phyloP scores from a whole-genome alignment of 75 land plant species.

The Larix kaempferi region DNA sequence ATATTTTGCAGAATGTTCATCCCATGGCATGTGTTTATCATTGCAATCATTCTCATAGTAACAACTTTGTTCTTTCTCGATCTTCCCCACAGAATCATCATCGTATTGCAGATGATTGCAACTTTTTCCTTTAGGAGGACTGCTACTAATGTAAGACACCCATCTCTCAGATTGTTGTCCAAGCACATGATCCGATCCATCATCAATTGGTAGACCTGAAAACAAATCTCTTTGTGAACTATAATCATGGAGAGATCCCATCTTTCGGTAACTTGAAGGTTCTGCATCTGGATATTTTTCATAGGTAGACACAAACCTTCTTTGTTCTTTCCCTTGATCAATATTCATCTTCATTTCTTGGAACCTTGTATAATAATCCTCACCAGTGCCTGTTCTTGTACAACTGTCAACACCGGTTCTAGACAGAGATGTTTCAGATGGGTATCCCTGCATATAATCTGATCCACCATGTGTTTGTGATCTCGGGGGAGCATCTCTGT shows the following conservation, averaged over 20 bases:
- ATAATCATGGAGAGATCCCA: neutral
- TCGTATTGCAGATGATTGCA: neutral
- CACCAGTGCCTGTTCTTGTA: neutral
- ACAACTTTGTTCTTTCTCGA: neutral
- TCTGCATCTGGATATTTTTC: conserved; percentile 6
- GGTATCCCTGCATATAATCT: neutral
- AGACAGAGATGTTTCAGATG: neutral
- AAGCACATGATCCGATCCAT: neutral
- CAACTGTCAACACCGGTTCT: neutral
- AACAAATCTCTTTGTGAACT: neutral
- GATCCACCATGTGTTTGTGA: neutral
- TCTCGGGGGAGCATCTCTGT: neutral
- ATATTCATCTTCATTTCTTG: neutral
- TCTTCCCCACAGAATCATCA: neutral
- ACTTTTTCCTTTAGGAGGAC: neutral
- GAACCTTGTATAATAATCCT: neutral
- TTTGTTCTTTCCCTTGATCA: neutral
- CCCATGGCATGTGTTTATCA: neutral
- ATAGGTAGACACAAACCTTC: neutral
- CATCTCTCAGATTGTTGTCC: conserved; percentile 2
- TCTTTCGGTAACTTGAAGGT: neutral
- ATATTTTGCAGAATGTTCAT: neutral
- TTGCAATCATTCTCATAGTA: neutral
- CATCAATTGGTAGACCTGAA: neutral
- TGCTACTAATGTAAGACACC: neutral